A percentile compares a stretch with the other conserved stretches of the same genome.
These are phyloP conservation scores for Cytospora paraplurivora DNA, from an alignment of 2,329 filamentous ascomycete species.

Conservation along the genomic window DNA sequence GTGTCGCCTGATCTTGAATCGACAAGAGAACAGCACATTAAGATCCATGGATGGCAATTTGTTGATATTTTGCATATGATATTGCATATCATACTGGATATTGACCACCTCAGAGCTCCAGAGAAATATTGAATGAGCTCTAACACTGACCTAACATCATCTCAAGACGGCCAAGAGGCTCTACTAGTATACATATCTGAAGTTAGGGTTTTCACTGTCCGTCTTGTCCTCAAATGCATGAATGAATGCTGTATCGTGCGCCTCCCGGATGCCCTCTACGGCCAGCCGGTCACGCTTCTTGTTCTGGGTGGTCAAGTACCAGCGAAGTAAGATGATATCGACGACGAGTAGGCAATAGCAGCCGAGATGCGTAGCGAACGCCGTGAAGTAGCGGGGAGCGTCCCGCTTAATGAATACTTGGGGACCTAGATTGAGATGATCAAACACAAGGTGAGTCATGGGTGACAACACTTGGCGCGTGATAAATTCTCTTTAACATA, in stretches of 20 bases:
- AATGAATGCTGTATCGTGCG: conserved; percentile 44
- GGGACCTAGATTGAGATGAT: conserved; percentile 45
- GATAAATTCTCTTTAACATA: conserved; percentile 32
- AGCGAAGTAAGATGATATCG: conserved; percentile 59
- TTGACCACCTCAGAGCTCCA: not conserved
- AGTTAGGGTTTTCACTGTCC: conserved; percentile 62
- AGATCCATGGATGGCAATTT: not conserved
- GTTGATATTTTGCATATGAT: not conserved
- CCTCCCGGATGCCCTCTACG: conserved; percentile 44
- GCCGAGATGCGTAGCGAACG: conserved; percentile 68
- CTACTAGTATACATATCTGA: conserved; percentile 56
- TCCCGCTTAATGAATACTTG: conserved; percentile 66
- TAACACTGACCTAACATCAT: not conserved
- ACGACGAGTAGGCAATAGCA: conserved; percentile 65
- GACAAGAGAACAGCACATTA: not conserved
- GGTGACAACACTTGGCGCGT: not conserved
- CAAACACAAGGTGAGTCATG: not conserved
- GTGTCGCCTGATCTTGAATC: not conserved
- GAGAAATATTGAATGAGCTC: not conserved
- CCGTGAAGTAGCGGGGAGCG: conserved; percentile 67
- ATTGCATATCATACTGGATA: not conserved
- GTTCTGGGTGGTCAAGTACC: conserved; percentile 60
- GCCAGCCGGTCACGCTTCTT: conserved; percentile 55
- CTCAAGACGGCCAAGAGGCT: not conserved
- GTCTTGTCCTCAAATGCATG: conserved; percentile 66